Conservation (phyloP, 257 asterid genomes). For the Perilla frutescens region DNA sequence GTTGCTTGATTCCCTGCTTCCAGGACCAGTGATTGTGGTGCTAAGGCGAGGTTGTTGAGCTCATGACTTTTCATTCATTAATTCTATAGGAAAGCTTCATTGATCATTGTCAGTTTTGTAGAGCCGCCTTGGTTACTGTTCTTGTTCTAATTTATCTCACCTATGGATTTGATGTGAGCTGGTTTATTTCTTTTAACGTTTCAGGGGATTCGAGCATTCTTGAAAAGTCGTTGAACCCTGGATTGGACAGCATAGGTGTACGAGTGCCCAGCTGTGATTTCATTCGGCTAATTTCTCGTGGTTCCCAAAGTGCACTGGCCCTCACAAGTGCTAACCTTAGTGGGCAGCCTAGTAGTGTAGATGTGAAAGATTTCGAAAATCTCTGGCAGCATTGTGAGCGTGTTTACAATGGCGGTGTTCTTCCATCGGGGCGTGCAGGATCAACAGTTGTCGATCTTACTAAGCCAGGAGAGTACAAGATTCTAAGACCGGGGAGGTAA, state of each 20-base stretch:
- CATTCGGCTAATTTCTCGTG: conserved; percentile 71
- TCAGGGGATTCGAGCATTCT: conserved; percentile 82
- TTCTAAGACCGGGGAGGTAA: conserved; percentile 89
- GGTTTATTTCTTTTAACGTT: not conserved
- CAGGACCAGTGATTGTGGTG: conserved; percentile 90
- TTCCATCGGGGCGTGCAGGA: conserved; percentile 91
- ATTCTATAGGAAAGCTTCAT: not conserved
- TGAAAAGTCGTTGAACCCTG: conserved; percentile 83
- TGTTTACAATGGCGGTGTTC: conserved; percentile 76
- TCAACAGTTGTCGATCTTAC: conserved; percentile 89
- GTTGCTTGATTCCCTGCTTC: conserved; percentile 76
- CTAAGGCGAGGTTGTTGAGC: conserved; percentile 65
- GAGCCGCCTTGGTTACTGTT: not conserved
- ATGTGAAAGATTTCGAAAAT: conserved; percentile 72
- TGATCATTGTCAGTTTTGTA: not conserved
- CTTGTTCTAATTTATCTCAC: not conserved
- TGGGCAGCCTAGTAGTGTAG: conserved; percentile 81
- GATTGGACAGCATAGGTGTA: conserved; percentile 81
- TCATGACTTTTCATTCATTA: not conserved
- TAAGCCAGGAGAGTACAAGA: conserved; percentile 68
- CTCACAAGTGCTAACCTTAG: conserved; percentile 95
- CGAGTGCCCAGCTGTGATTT: conserved; percentile 76
- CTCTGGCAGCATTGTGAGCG: conserved; percentile 82
- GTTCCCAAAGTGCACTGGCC: conserved; percentile 81
- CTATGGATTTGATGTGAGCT: not conserved